Evolutionary conservation across 2,329 filamentous ascomycete genomes (phyloP), one percentile per base, ranked within the genome.

Genomic region (Colletotrichum lindemuthianum): DNA sequence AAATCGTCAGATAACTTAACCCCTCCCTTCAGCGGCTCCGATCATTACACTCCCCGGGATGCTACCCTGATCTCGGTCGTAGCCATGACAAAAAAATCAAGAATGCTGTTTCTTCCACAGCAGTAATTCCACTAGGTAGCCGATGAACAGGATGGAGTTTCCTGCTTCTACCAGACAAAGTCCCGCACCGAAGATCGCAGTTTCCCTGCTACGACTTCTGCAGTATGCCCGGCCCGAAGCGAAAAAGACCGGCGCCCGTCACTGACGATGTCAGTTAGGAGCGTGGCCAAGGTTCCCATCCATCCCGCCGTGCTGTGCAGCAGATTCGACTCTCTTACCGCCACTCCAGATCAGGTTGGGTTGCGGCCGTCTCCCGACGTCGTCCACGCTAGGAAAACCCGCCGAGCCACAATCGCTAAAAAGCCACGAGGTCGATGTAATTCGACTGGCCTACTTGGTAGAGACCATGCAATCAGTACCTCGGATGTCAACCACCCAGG

Each of bases 401-500:
- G 8, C 47, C 33, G 47, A 33, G 47, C 32, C 13, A 50, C 32
- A 40, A 41, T 24, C 24, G 24, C 24, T 24, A 24, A 47, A 39
- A 45, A 56, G 15, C 43, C 15, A 48, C 53, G 34, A 56, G 53
- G 34, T 10, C 15, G 15, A 56, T 24, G 24, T 4, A 24, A 16
- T 12, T 16, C 48, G 41, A 59, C 56, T 60, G 60, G 44, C 50
- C 50, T 55, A 50, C 44, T 24, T 24, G 24, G 24, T 24, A 24
- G 24, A 24, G 24, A 24, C 24, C 24, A 24, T 24, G 24, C 24
- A 24, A 24, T 24, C 24, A 24, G 24, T 24, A 24, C 60, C 50
- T 43, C 37, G 60, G 44, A 50, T 34, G 49, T 49, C 50, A 64
- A 50, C 49, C 60, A 39, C 58, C 61, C 45, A 56, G 61, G 61